A percentile compares a stretch with the other conserved stretches of the same genome.
Conservation (phyloP, 371 early-diverging fungal species). For the Mucor circinelloides region DNA sequence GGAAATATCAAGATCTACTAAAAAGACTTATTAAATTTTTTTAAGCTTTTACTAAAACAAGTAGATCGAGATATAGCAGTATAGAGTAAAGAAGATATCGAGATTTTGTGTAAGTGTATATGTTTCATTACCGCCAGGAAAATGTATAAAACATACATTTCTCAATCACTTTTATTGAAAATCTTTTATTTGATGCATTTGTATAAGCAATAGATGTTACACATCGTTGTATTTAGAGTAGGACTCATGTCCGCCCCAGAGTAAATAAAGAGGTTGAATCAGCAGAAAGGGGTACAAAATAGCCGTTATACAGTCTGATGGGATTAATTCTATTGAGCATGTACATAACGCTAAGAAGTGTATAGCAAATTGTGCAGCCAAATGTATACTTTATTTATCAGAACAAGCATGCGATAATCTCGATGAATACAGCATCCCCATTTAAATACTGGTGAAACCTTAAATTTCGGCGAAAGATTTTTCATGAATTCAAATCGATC, state of each 20-base stretch:
- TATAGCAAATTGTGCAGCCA: too few relatives aligned
- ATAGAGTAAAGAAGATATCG: background rate
- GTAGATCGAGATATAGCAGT: background rate
- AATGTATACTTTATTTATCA: background rate
- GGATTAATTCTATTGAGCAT: background rate
- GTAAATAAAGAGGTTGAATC: background rate
- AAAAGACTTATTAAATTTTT: background rate
- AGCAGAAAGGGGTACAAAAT: background rate
- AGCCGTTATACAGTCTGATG: background rate
- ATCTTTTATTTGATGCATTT: background rate
- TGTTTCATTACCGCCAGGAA: background rate
- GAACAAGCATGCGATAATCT: background rate
- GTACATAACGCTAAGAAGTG: background rate
- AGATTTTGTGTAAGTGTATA: background rate
- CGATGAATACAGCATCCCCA: background rate
- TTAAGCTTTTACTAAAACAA: background rate
- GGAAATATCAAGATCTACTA: background rate
- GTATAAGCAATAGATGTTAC: background rate
- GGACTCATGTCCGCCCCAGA: background rate
- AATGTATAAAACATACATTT: background rate
- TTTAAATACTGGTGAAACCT: constrained; percentile 1
- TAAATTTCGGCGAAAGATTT: background rate
- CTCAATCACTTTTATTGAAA: background rate
- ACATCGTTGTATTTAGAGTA: background rate
- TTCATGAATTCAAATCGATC: background rate